Base-by-base conservation (phyloP, 1,284 basidiomycete genomes). In the Microbotryum silenes-acaulis region DNA sequence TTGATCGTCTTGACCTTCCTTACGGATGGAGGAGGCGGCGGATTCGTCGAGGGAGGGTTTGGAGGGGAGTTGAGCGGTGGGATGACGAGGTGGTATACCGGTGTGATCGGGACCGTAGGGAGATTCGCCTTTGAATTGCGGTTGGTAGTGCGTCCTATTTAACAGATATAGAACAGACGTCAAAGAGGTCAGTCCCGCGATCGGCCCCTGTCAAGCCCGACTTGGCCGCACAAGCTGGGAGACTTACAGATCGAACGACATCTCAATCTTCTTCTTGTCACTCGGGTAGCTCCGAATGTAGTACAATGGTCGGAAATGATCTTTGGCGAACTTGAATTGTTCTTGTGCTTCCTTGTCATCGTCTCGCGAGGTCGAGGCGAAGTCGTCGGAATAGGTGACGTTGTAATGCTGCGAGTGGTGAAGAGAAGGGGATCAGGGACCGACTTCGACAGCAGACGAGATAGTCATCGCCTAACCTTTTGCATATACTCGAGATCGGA, bases 201-300 rank as follows among this genome's bases (percentile, higher is more conserved):
- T 27, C 27, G 5, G 6, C 27, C 27, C 27, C 27, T 27, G 27
- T 27, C 27, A 27, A 27, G 27, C 27, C 5, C 5, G 27, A 27
- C 6, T 27, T 27, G 6, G 27, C 27, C 6, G 27, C 27, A 21
- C 42, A 16, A 37, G 33, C 12, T 23, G 6, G 27, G 20, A 7
- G 20, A 52, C 20, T 45, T 23, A 51, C 55, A 72, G 33, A 57
- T 73, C 71, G 70, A 83, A 84, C 69, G 79, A 81, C 83, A 84
- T 85, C 72, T 85, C 83, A 62, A 85, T 79, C 74, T 81, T 80
- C 42, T 76, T 75, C 62, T 78, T 80, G 71, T 83, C 82, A 46
- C 77, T 69, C 3, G 79, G 78, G 67, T 56, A 56, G 9, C 25
- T 20, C 6, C 48, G 14, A 8, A 51, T 49, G 20, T 16, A 29